These are phyloP conservation scores for Moesziomyces sp. DNA, from an alignment of 1,284 basidiomycete genomes.

Conservation along the genomic window DNA sequence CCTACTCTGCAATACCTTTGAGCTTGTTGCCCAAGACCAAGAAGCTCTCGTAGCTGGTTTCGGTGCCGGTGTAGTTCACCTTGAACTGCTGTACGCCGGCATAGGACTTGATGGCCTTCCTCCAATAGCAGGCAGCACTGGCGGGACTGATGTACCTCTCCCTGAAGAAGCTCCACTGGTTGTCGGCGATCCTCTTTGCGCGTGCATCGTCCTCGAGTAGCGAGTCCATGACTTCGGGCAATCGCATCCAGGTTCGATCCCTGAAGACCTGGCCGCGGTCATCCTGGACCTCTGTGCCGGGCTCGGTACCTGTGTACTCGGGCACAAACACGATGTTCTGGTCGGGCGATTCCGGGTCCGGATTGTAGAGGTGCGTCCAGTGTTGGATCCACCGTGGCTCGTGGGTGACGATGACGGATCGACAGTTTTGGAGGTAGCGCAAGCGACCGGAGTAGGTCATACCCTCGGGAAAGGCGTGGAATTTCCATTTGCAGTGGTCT, in stretches of 20 bases:
- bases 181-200: conserved; percentile 59
- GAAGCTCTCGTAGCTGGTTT: conserved; percentile 60
- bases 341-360: conserved; percentile 54
- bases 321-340: conserved; percentile 65
- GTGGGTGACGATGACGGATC: conserved; percentile 61
- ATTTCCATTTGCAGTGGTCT: conserved; percentile 64
- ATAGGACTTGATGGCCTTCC: conserved; percentile 52
- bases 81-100: conserved; percentile 41
- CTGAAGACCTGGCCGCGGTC: conserved; percentile 23
- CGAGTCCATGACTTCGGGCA: conserved; percentile 60
- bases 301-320: conserved; percentile 24
- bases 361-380: conserved; percentile 63
- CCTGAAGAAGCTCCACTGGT: conserved; percentile 59
- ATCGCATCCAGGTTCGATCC: conserved; percentile 54
- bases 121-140: conserved; percentile 58
- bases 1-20: conserved; percentile 22
- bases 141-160: conserved; percentile 57
- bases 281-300: conserved; percentile 44
- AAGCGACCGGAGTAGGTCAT: conserved; percentile 62
- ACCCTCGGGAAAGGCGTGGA: conserved; percentile 63
- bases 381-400: conserved; percentile 62
- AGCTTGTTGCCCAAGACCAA: conserved; percentile 47
- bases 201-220: conserved; percentile 48
- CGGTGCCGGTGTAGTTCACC: conserved; percentile 51
- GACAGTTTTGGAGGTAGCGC: conserved; percentile 62